Evolutionary conservation across 176 grass and related monocot genomes (phyloP).

Genomic region (Oryza meyeriana): DNA sequence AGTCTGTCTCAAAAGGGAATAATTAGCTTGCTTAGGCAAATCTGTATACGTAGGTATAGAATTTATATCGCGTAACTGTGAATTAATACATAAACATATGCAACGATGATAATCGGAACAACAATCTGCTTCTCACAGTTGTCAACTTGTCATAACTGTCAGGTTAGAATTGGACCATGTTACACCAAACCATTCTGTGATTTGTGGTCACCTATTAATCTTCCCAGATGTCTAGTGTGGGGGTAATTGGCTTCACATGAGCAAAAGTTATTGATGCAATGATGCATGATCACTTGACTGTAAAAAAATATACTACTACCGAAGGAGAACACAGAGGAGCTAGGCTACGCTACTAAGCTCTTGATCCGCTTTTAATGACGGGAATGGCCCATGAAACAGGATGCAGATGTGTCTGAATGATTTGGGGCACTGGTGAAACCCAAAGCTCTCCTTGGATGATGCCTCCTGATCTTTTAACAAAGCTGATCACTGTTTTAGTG

Average conservation of each 20-base stretch:
- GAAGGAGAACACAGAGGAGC: background rate
- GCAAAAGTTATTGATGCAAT: background rate
- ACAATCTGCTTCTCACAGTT: background rate
- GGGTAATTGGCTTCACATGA: background rate
- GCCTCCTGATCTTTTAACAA: conserved; percentile 33
- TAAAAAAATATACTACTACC: background rate
- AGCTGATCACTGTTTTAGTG: background rate
- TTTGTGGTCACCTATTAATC: background rate
- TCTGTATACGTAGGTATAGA: background rate
- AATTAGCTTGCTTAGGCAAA: background rate
- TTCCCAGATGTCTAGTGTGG: background rate
- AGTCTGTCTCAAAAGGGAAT: background rate
- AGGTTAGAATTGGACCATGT: background rate
- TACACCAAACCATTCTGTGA: background rate
- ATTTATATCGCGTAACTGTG: too few relatives aligned
- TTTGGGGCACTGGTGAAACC: conserved; percentile 19
- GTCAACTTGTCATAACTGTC: background rate
- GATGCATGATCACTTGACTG: background rate
- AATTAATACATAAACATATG: background rate
- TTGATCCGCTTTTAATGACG: conserved; percentile 37
- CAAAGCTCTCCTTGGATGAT: conserved; percentile 14
- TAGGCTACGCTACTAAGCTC: background rate
- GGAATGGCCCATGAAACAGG: background rate
- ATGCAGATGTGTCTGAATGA: conserved; percentile 19
- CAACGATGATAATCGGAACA: background rate